These are phyloP conservation scores for Oryza meridionalis DNA, from an alignment of 176 grass and related monocot genomes.

Conservation along the genomic window DNA sequence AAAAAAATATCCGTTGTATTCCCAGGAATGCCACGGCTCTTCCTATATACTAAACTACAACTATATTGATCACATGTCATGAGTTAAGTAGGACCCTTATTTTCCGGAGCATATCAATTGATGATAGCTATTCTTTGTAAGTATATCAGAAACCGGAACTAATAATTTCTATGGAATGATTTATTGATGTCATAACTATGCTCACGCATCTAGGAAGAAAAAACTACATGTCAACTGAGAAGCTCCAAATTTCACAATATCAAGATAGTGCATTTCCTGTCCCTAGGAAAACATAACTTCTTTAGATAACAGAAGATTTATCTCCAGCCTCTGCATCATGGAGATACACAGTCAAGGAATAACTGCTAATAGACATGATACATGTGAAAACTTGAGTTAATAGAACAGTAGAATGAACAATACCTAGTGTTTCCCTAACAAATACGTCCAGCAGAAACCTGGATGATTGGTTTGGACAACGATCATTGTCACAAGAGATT, in stretches of 20 bases:
- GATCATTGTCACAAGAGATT: too few species aligned
- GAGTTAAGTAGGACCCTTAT: neutral
- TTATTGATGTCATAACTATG: neutral
- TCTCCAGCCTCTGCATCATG: neutral
- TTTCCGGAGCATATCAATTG: neutral
- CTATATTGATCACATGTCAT: neutral
- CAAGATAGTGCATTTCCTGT: neutral
- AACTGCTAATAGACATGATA: neutral
- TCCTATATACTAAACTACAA: neutral
- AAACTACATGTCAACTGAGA: neutral
- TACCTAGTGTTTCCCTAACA: too few species aligned
- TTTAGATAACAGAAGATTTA: neutral
- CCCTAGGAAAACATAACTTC: neutral
- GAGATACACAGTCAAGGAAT: neutral
- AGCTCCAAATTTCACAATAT: conserved; percentile 14
- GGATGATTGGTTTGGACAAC: too few species aligned
- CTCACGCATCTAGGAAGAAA: neutral
- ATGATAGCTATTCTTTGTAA: neutral
- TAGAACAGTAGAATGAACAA: neutral
- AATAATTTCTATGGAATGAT: neutral
- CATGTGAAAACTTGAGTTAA: neutral
- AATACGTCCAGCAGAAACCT: neutral
- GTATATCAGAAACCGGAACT: neutral
- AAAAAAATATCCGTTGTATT: neutral
- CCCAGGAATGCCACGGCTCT: neutral